A percentile compares a stretch with the other conserved stretches of the same genome.
These are phyloP conservation scores for Hypoxylon sp. DNA, from an alignment of 2,329 filamentous ascomycete species.

Conservation along the genomic window DNA sequence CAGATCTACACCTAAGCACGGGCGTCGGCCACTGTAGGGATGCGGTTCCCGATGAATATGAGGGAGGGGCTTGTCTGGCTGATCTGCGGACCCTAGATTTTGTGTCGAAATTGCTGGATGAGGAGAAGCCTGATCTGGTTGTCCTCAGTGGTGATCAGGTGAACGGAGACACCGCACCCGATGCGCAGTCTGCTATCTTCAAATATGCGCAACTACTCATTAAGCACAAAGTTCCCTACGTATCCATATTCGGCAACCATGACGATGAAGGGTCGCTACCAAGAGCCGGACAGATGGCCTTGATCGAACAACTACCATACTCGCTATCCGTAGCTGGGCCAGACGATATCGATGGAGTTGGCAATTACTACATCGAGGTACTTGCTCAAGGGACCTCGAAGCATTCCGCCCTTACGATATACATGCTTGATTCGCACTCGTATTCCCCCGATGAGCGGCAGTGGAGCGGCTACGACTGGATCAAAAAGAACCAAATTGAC, in stretches of 20 bases:
- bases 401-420: conserved; percentile 94
- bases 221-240: conserved; percentile 90
- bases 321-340: conserved; percentile 90
- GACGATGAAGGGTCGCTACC: conserved; percentile 91
- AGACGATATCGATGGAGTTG: conserved; percentile 86
- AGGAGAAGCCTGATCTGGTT: conserved; percentile 94
- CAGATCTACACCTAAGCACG: conserved; percentile 95
- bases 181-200: conserved; percentile 94
- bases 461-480: conserved; percentile 96
- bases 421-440: conserved; percentile 92
- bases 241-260: conserved; percentile 96
- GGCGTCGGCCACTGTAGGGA: conserved; percentile 89
- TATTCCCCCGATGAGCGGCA: conserved; percentile 92
- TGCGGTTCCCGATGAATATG: conserved; percentile 79
- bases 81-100: conserved; percentile 94
- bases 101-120: conserved; percentile 84
- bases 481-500: conserved; percentile 92
- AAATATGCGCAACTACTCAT: conserved; percentile 90
- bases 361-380: conserved; percentile 95
- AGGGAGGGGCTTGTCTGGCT: conserved; percentile 87
- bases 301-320: conserved; percentile 89
- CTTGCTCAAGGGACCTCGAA: conserved; percentile 83
- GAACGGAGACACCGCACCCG: conserved; percentile 92
- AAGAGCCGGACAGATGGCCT: conserved; percentile 83
- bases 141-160: conserved; percentile 95